Conservation (phyloP, 345 rosid species). For the Leavenworthia alabamica region DNA sequence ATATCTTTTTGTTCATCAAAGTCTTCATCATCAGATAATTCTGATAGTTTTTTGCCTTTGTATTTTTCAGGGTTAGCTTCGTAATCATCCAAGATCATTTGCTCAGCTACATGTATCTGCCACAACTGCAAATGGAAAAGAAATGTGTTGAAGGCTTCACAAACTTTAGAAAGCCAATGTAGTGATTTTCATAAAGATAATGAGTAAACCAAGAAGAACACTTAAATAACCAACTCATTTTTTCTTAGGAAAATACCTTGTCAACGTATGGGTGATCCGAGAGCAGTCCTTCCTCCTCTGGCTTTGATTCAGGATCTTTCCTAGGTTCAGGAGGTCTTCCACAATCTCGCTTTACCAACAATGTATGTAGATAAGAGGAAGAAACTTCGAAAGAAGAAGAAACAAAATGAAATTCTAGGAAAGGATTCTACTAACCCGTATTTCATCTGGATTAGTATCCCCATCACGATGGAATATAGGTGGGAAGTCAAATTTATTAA, state of each 20-base stretch:
- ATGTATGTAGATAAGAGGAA: slow-evolving; percentile 8
- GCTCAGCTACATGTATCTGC: slow-evolving; percentile 89
- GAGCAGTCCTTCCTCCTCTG: slow-evolving; percentile 76
- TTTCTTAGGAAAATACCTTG: slow-evolving; percentile 39
- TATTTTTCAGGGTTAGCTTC: slow-evolving; percentile 85
- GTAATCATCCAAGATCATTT: slow-evolving; percentile 82
- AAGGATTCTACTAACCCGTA: slow-evolving; percentile 48
- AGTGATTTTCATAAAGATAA: neutral
- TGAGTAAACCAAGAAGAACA: neutral
- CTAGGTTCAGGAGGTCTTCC: slow-evolving; percentile 89
- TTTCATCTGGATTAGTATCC: slow-evolving; percentile 65
- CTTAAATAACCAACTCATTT: neutral
- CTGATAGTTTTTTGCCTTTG: slow-evolving; percentile 66
- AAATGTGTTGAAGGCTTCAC: neutral
- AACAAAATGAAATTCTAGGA: neutral
- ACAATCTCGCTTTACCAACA: slow-evolving; percentile 65
- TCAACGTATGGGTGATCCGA: slow-evolving; percentile 92
- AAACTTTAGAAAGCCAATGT: neutral
- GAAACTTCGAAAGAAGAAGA: neutral
- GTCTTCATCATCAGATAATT: slow-evolving; percentile 69
- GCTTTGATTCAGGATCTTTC: slow-evolving; percentile 62
- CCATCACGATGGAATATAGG: slow-evolving; percentile 89
- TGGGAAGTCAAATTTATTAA: slow-evolving; percentile 79
- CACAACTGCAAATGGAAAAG: slow-evolving; percentile 58
- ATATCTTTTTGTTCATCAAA: slow-evolving; percentile 62